Percentiles rank a stretch among this genome's conserved stretches.
phyloP scores from a whole-genome alignment of 305 asterid species.

The Coffea humblotiana region DNA sequence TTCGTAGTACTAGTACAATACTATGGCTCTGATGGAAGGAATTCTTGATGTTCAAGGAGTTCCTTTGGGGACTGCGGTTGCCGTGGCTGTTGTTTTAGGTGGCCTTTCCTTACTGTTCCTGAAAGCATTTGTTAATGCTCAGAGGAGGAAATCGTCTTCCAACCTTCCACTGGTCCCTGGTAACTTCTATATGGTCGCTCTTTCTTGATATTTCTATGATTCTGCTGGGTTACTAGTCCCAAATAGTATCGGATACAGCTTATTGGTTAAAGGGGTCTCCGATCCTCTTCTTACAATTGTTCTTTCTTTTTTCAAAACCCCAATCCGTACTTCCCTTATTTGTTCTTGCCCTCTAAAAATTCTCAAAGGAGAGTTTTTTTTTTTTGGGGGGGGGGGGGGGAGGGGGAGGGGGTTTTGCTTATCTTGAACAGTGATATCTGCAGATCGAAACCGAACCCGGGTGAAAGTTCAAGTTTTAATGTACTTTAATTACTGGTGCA shows the following conservation, averaged over 20 bases:
- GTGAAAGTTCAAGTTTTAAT: background rate
- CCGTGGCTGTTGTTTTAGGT: slow-evolving; percentile 52
- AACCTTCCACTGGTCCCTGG: slow-evolving; percentile 54
- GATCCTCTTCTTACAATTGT: too few species aligned
- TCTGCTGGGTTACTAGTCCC: too few species aligned
- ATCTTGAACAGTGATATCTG: background rate
- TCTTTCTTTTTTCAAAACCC: too few species aligned
- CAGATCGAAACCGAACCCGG: background rate
- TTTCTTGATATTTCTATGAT: background rate
- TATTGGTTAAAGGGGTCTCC: too few species aligned
- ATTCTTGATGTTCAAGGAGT: slow-evolving; percentile 37
- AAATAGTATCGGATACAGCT: too few species aligned
- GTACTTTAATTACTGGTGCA: slow-evolving; percentile 31
- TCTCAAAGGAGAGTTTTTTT: too few species aligned
- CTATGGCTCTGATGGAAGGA: background rate
- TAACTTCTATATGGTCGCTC: slow-evolving; percentile 10
- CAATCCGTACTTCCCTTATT: too few species aligned
- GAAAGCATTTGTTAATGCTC: slow-evolving; percentile 36
- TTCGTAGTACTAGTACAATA: background rate
- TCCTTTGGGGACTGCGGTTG: slow-evolving; percentile 47
- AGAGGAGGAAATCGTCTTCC: slow-evolving; percentile 42
- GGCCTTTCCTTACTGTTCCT: slow-evolving; percentile 58
- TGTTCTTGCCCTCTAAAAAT: too few species aligned
- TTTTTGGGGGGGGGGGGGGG: too few species aligned
- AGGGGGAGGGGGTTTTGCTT: too few species aligned